A percentile compares a stretch with the other conserved stretches of the same genome.
Evolutionary conservation across 2,329 filamentous ascomycete genomes (phyloP).

Genomic region (Fusarium zealandicum): DNA sequence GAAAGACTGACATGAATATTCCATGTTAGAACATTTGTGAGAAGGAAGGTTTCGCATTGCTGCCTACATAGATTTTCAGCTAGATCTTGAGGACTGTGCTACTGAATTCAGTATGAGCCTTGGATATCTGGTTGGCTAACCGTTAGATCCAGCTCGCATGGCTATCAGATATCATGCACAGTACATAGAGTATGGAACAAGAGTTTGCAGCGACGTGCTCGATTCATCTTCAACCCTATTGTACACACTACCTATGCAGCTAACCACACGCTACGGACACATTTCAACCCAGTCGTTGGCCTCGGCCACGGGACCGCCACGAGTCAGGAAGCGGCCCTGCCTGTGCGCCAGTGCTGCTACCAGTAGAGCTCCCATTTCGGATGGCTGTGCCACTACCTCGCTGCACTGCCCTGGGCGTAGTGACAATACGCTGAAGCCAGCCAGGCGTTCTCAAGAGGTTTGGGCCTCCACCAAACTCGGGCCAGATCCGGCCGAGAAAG

Average conservation of each 20-base stretch:
- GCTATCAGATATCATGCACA: neutral
- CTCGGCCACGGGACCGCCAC: constrained; percentile 69
- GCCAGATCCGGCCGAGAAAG: constrained; percentile 87
- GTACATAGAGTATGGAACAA: neutral
- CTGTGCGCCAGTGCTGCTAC: constrained; percentile 51
- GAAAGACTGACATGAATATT: too few relatives aligned
- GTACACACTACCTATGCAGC: neutral
- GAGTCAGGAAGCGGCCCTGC: constrained; percentile 65
- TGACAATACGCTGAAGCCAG: constrained; percentile 73
- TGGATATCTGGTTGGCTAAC: too few relatives aligned
- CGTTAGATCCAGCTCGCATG: too few relatives aligned
- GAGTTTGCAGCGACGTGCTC: too few relatives aligned
- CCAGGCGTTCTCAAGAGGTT: constrained; percentile 79
- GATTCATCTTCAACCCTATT: neutral
- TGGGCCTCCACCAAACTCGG: constrained; percentile 82
- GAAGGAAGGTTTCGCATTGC: too few relatives aligned
- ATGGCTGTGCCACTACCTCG: constrained; percentile 63
- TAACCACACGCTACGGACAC: rapidly evolving
- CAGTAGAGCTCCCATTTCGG: constrained; percentile 49
- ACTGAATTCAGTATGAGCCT: too few relatives aligned
- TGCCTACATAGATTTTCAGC: too few relatives aligned
- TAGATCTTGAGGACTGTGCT: too few relatives aligned
- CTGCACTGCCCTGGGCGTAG: constrained; percentile 44
- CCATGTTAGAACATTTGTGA: too few relatives aligned
- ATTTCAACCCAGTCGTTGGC: constrained; percentile 65